These are phyloP conservation scores for Cryptosporidium sp. DNA, from an alignment of 169 alveolate species.

Conservation along the genomic window DNA sequence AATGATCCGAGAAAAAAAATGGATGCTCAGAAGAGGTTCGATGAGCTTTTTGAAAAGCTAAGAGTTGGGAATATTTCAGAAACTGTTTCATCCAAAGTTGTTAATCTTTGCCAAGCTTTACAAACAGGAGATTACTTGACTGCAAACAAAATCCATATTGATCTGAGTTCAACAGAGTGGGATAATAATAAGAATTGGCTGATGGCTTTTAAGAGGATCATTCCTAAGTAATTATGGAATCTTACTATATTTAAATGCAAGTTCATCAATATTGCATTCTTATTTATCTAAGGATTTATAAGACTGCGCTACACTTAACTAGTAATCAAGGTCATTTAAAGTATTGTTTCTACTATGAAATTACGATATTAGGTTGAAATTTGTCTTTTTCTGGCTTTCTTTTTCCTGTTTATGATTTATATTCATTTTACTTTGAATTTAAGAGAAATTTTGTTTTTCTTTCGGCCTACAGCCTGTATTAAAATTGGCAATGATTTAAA, in stretches of 20 bases:
- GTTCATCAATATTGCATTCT: not conserved
- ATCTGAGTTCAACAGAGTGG: slow-evolving; percentile 86
- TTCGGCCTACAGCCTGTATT: no score
- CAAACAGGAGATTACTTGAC: slow-evolving; percentile 82
- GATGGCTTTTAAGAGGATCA: slow-evolving; percentile 73
- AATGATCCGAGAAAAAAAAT: slow-evolving; percentile 64
- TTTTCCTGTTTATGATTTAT: no score
- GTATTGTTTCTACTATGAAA: not conserved
- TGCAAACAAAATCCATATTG: slow-evolving; percentile 83
- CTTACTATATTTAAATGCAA: no score
- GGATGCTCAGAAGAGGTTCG: slow-evolving; percentile 77
- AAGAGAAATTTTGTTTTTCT: not conserved
- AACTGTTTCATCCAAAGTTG: slow-evolving; percentile 81
- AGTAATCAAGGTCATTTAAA: not conserved
- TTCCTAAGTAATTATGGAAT: slow-evolving; percentile 30
- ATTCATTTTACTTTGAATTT: no score
- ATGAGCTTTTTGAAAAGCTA: slow-evolving; percentile 81
- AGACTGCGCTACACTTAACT: not conserved
- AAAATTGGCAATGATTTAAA: no score
- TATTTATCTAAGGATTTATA: not conserved
- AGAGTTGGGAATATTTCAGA: slow-evolving; percentile 82
- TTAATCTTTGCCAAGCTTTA: slow-evolving; percentile 81
- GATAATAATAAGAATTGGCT: slow-evolving; percentile 85
- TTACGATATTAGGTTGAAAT: not conserved
- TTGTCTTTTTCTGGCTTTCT: not conserved